Conservation (phyloP, 495 filamentous ascomycete species). For the Penicillium manginii region DNA sequence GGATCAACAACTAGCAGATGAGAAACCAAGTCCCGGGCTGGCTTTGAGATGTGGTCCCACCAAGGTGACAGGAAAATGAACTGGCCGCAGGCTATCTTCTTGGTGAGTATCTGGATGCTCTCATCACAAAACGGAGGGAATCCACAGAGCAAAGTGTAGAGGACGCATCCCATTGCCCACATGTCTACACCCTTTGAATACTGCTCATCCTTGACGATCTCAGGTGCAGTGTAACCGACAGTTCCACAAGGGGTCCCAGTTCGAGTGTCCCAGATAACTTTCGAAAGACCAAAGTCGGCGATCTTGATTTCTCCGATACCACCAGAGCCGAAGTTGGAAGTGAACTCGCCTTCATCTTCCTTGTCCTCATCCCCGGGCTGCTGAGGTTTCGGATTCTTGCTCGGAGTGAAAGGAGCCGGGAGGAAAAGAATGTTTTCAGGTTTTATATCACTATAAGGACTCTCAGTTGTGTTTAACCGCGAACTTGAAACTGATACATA, state of each 20-base stretch:
- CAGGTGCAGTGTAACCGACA: slow-evolving; percentile 88
- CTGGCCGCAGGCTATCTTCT: slow-evolving; percentile 86
- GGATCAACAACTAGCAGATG: slow-evolving; percentile 74
- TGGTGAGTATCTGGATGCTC: slow-evolving; percentile 83
- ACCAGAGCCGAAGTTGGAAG: slow-evolving; percentile 68
- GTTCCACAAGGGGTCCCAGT: slow-evolving; percentile 96
- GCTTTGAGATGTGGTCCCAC: slow-evolving; percentile 92
- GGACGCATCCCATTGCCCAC: slow-evolving; percentile 91
- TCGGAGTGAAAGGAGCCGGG: slow-evolving; percentile 77
- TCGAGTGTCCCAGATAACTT: slow-evolving; percentile 87
- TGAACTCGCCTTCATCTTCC: slow-evolving; percentile 77
- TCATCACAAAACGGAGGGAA: slow-evolving; percentile 96
- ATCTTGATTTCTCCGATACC: slow-evolving; percentile 84
- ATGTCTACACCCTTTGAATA: slow-evolving; percentile 95
- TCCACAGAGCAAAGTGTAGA: slow-evolving; percentile 87
- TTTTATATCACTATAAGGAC: slow-evolving; percentile 80
- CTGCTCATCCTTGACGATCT: slow-evolving; percentile 90
- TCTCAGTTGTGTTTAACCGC: neutral
- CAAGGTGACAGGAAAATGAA: slow-evolving; percentile 91
- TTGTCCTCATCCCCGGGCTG: slow-evolving; percentile 88
- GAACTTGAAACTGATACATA: slow-evolving; percentile 50
- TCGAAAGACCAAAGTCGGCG: slow-evolving; percentile 89
- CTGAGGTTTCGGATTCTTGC: slow-evolving; percentile 74
- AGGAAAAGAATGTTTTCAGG: slow-evolving; percentile 94
- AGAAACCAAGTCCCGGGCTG: slow-evolving; percentile 77